Evolutionary conservation across 257 asterid genomes (phyloP), one percentile per base, ranked within the genome.

Genomic region (Capsicum chinense): DNA sequence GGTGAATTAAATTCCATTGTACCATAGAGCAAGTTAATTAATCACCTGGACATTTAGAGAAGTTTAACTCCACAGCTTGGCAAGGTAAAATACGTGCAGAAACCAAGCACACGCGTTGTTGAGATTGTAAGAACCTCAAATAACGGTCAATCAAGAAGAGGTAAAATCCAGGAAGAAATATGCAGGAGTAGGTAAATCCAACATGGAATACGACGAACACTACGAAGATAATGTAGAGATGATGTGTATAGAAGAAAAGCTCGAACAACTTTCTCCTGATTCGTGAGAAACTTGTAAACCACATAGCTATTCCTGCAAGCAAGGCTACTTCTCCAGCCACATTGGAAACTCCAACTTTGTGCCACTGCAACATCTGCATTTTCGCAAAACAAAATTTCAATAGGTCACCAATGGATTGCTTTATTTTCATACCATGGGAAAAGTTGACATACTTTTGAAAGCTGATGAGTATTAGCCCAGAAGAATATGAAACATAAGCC

Each of bases 201-300:
- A 93, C 96, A 80, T 93, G 97, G n/a, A 93, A 83, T 82, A 92
- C 84, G 79, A 88, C 92, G 89, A 93, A 90, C 85, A 93, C 63
- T 19, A 93, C 14, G 17, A 64, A 88, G 56, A 86, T 83, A 48
- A 84, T 79, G 52, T 92, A 92, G 60, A 93, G 90, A 44, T 93
- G 92, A 85, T 93, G 97, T 0, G 84, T 5, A 79, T 92, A 92
- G 68, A 76, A 92, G 91, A 92, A 91, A 70, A 93, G 56, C 87
- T 93, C 97, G 54, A 93, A 92, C 87, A 70, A 81, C 62, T 92
- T 93, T 80, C 92, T 91, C 86, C 96, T 88, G 4, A 92, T 85
- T 3, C 90, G 87, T 3, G 85, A 87, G 33, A 90, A 78, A 84
- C 92, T 92, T 19, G 95, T 88, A 3, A 13, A 88, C 97, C 94